Evolutionary conservation across 2,329 filamentous ascomycete genomes (phyloP).

Genomic region (Lasiodiplodia hormozganensis): DNA sequence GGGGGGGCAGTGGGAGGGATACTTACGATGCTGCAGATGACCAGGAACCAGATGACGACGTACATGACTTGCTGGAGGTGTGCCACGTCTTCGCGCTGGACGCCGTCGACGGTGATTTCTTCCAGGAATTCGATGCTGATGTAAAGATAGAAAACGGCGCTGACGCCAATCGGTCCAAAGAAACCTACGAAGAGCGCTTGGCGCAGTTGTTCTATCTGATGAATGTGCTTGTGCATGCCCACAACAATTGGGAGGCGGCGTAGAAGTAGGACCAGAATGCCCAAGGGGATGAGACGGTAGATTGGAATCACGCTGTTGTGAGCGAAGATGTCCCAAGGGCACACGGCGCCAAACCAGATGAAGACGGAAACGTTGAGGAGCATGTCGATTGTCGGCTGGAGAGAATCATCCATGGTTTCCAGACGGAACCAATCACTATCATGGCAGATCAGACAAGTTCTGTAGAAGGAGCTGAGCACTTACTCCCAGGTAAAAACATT

Average conservation of each 20-base stretch:
- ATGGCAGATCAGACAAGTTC: conserved; percentile 19
- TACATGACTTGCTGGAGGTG: conserved; percentile 70
- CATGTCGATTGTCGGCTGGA: conserved; percentile 97
- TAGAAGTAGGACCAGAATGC: conserved; percentile 76
- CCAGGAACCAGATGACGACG: conserved; percentile 85
- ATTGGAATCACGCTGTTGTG: conserved; percentile 74
- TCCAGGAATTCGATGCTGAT: conserved; percentile 77
- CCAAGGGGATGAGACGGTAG: conserved; percentile 75
- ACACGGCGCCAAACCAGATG: conserved; percentile 87
- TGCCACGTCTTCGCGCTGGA: conserved; percentile 69
- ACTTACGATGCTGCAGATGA: conserved; percentile 81
- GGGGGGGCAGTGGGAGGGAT: no score
- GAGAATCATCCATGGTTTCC: conserved; percentile 85
- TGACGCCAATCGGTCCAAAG: conserved; percentile 91
- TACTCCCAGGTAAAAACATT: conserved; percentile 89
- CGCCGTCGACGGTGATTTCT: conserved; percentile 63
- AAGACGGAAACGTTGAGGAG: conserved; percentile 88
- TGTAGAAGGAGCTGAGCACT: conserved; percentile 34
- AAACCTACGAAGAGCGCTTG: conserved; percentile 90
- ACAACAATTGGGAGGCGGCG: conserved; percentile 80
- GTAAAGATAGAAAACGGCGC: conserved; percentile 89
- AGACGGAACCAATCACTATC: conserved; percentile 83
- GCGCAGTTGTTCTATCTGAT: conserved; percentile 74
- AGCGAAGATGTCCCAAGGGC: conserved; percentile 77
- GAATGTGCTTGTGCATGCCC: conserved; percentile 75